Percentiles rank a stretch among this genome's conserved stretches.
Conservation (phyloP, 2,329 filamentous ascomycete genomes). For the Neurospora sp. region DNA sequence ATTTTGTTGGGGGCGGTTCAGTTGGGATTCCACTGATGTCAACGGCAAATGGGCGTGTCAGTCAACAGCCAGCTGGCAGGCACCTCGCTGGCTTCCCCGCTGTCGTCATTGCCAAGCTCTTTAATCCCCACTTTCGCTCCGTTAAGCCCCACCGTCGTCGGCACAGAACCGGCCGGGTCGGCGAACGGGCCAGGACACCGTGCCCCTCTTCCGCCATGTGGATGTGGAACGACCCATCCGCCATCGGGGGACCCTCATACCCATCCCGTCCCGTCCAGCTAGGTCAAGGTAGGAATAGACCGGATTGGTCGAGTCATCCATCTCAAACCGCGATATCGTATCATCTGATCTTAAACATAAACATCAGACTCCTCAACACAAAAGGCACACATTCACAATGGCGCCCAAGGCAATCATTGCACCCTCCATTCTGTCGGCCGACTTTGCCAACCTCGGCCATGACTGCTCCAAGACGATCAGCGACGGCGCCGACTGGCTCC, state of each 20-base stretch:
- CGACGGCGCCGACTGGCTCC: constrained; percentile 83
- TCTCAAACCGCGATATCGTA: neutral
- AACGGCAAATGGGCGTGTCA: neutral
- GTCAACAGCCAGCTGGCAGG: neutral
- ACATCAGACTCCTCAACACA: neutral
- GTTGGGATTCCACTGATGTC: neutral
- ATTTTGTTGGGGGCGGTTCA: neutral
- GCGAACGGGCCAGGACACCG: neutral
- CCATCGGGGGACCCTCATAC: neutral
- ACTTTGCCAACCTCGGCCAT: constrained; percentile 81
- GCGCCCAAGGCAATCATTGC: constrained; percentile 88
- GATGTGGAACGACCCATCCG: neutral
- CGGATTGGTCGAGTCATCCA: neutral
- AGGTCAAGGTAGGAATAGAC: neutral
- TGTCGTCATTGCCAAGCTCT: neutral
- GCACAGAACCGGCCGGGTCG: neutral
- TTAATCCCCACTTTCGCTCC: neutral
- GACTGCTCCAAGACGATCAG: constrained; percentile 81
- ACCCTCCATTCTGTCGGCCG: constrained; percentile 93
- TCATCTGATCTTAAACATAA: neutral
- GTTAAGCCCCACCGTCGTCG: neutral
- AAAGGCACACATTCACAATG: constrained; percentile 44
- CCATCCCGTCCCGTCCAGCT: neutral
- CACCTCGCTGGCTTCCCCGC: neutral
- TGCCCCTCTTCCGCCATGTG: neutral